Conservation (phyloP, 257 asterid species). For the Thymus quinquecostatus region DNA sequence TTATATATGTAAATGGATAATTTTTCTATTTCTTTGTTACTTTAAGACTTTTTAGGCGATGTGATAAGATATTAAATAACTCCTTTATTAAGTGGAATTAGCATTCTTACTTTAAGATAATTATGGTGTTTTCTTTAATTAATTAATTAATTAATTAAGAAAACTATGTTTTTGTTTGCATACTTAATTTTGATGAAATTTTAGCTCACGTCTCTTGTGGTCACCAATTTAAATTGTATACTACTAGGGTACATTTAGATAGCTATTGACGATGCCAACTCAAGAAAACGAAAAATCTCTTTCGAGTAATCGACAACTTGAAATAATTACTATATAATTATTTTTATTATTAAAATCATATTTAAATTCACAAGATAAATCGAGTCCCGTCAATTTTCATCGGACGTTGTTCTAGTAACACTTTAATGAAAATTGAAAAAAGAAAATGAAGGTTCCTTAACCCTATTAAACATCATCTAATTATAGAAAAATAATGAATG, state of each 20-base stretch:
- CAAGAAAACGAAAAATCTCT: not conserved
- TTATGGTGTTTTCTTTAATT: constrained; percentile 13
- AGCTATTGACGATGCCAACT: constrained; percentile 7
- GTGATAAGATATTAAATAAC: not conserved
- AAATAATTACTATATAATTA: not conserved
- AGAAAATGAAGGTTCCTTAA: too few species aligned
- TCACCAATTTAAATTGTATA: constrained; percentile 10
- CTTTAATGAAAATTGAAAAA: too few species aligned
- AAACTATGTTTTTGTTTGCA: not conserved
- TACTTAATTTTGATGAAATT: constrained; percentile 11
- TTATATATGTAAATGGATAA: not conserved
- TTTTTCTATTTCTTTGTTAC: not conserved
- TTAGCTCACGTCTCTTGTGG: constrained; percentile 22
- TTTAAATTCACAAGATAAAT: too few species aligned
- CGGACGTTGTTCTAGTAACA: too few species aligned
- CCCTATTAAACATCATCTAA: not conserved
- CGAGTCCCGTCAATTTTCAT: too few species aligned
- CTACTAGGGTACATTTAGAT: not conserved
- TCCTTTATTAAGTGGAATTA: constrained; percentile 16
- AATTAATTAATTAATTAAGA: not conserved
- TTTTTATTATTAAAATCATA: not conserved
- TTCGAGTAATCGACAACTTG: not conserved
- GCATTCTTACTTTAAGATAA: constrained; percentile 19
- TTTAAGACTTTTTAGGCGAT: not conserved
- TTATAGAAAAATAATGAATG: not conserved